phyloP scores from a whole-genome alignment of 1,284 basidiomycete genomes.

The Polyporus tsugae region DNA sequence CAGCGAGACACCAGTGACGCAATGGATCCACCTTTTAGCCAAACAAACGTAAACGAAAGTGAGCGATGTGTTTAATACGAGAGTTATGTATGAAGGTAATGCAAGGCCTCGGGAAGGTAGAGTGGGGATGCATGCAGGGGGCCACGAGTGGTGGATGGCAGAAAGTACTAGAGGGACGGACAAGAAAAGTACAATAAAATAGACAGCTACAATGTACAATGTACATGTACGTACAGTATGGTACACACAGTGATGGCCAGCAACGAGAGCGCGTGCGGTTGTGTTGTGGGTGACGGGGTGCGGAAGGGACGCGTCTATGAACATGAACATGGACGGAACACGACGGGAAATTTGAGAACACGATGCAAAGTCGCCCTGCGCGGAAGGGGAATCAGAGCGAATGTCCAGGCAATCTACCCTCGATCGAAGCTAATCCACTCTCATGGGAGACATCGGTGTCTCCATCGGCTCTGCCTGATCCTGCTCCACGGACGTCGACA shows the following conservation, averaged over 20 bases:
- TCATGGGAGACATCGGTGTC: constrained; percentile 42
- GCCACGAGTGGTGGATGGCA: not conserved
- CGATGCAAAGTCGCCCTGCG: not conserved
- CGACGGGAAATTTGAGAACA: not conserved
- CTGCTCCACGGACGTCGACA: constrained; percentile 24
- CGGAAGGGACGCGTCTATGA: not conserved
- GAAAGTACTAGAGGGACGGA: not conserved
- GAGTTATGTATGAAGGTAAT: too few species aligned
- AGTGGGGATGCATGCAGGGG: constrained; percentile 1
- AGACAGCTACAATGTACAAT: constrained; percentile 10
- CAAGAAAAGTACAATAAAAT: constrained; percentile 15
- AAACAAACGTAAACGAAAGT: too few species aligned
- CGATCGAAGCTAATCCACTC: constrained; percentile 34
- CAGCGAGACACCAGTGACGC: too few species aligned
- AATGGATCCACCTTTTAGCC: too few species aligned
- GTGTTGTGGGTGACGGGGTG: not conserved
- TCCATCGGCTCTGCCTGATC: constrained; percentile 26
- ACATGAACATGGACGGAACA: not conserved
- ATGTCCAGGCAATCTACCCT: not conserved
- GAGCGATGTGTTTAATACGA: too few species aligned
- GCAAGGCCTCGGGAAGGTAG: not conserved
- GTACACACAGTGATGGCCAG: constrained; percentile 16
- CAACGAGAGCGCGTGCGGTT: constrained; percentile 6
- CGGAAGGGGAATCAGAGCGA: not conserved
- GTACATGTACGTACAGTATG: constrained; percentile 11